phyloP scores from a whole-genome alignment of 2,329 filamentous ascomycete genomes.

The Alternaria triticimaculans region DNA sequence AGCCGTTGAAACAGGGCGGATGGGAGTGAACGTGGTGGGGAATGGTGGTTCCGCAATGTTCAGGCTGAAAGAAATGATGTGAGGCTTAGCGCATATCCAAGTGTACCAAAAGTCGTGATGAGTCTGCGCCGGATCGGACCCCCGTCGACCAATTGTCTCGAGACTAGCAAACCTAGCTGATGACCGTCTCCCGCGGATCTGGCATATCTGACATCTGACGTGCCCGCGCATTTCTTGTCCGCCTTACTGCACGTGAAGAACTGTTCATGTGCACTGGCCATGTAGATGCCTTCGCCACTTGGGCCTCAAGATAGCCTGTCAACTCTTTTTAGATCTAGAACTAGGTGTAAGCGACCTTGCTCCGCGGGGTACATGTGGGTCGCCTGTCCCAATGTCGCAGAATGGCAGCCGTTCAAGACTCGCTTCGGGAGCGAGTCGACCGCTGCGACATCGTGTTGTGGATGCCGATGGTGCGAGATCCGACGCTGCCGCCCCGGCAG shows the following conservation, averaged over 20 bases:
- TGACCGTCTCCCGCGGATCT: conserved; percentile 5
- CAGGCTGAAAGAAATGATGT: neutral
- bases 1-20: neutral
- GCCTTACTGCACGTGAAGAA: neutral
- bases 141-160: neutral
- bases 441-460: neutral
- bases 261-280: conserved; percentile 5
- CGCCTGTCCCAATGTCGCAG: neutral
- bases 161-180: neutral
- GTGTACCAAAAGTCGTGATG: neutral
- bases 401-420: neutral
- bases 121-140: neutral
- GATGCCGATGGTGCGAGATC: neutral
- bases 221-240: neutral
- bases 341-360: neutral
- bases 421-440: neutral
- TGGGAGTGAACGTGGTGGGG: neutral
- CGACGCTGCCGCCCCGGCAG: neutral
- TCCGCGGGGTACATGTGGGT: neutral
- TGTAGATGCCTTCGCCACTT: conserved; percentile 5
- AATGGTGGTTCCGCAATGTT: neutral
- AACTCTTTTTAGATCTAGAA: neutral
- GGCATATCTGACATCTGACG: conserved; percentile 12
- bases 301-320: conserved; percentile 1
- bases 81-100: neutral